These are phyloP conservation scores for Citrus mangshanensis DNA, from an alignment of 345 rosid genomes.

Conservation along the genomic window DNA sequence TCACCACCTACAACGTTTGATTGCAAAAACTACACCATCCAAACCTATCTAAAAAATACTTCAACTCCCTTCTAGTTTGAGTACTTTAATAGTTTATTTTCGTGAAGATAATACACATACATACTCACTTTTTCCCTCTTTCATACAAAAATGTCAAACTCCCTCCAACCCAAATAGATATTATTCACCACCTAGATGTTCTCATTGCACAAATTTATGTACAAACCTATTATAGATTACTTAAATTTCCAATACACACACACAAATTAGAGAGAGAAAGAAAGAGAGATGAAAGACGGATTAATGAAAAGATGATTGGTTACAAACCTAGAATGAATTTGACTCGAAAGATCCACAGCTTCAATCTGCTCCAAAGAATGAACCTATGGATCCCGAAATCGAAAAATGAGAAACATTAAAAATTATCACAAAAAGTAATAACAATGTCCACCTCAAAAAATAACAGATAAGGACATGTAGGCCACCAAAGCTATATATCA, in stretches of 20 bases:
- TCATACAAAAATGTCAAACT: neutral
- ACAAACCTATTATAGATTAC: neutral
- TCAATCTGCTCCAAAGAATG: slow-evolving; percentile 81
- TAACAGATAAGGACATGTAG: neutral
- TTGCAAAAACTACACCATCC: neutral
- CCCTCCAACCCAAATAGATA: neutral
- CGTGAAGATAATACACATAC: too few relatives aligned
- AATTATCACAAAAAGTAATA: neutral
- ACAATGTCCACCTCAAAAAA: neutral
- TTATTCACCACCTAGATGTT: neutral
- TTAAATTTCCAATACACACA: neutral
- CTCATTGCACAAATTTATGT: neutral
- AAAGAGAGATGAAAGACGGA: neutral
- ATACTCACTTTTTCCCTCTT: too few relatives aligned
- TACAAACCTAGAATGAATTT: slow-evolving; percentile 64
- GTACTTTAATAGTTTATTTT: too few relatives aligned
- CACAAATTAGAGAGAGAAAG: neutral
- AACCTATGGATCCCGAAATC: slow-evolving; percentile 44
- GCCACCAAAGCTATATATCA: neutral
- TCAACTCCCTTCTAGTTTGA: neutral
- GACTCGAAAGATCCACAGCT: slow-evolving; percentile 71
- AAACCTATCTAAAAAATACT: neutral
- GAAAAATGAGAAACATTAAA: slow-evolving; percentile 19
- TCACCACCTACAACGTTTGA: neutral
- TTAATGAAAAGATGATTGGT: neutral